Base-by-base conservation (phyloP, 768 basidiomycete species). In the Tylopilus subfusipes region DNA sequence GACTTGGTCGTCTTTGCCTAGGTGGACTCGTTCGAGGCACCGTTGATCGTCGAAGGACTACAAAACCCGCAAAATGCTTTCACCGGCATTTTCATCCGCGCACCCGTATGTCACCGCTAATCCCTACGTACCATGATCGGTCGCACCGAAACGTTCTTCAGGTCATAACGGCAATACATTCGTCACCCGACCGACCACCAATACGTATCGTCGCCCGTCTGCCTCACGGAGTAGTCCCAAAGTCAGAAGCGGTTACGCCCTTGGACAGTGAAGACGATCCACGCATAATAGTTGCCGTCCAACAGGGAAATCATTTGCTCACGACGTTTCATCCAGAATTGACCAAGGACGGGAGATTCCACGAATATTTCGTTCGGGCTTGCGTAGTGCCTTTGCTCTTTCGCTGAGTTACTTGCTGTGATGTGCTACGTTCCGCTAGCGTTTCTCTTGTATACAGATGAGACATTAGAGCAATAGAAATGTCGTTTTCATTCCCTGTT, bases 281-380 rank as follows among this genome's bases (percentile, higher is more conserved):
- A 9, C 79, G 78, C 63, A 85, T 79, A 12, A 83, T 90, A 58
- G 94, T 98, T 46, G 93, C 93, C 18, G 72, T 94, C 18, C 82
- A 86, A 4, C 91, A 97, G 66, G 95, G 95, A 25, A 77, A 75
- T 25, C 86, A 93, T 66, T 75, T 98, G 56, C 78, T 94, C 27
- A 93, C 94, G 5, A 91, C 87, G 0, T 98, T 97, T 74, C 96
- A 98, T 66, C 96, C 95, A 0, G 96, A 98, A 69, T 75, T 98
- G 42, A 94, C 91, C 22, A 77, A 79, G 53, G 96, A 98, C 64
- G 72, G 81, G 54, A 83, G 95, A 36, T 91, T 98, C 65, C 95
- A 97, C 69, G 89, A 96, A 56, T 96, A 90, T 68, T 98, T 96
- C 65, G 77, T 96, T 39, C 77, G 76, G 51, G 79, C 85, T 63